Evolutionary conservation across 2,329 filamentous ascomycete genomes (phyloP), one percentile per base, ranked within the genome.

Genomic region (Paramyrothecium roridum): DNA sequence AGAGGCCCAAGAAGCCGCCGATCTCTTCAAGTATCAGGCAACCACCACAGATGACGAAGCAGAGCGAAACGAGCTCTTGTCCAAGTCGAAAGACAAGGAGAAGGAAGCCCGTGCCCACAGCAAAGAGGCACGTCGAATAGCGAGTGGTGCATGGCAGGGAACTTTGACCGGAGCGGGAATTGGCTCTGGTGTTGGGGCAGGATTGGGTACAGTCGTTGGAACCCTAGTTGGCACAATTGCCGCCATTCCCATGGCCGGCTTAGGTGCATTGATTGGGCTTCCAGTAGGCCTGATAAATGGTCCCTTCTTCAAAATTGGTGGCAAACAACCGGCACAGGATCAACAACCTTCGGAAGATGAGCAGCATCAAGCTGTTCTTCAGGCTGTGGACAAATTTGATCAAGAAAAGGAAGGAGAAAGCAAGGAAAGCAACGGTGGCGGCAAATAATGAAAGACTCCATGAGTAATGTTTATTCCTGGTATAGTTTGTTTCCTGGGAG

Each of bases 141-240:
- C 52, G 12, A 54, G 46, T 12, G 40, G 52, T 45, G 52, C 52
- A 3, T 54, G 46, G 52, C 52, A 54, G 20, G 52, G 52, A 8
- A 50, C 26, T 37, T 13, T 33, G 20, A 48, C 8, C 26, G 52
- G 52, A 50, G 52, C 30, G 3, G 52, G 52, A 11, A 50, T 54
- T 2, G 52, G 52, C n/a, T 37, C 46, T 17, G 30, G 46, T 3
- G 8, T 54, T n/a, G 52, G 52, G 17, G 40, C 46, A 26, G 52
- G 52, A n/a, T 22, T 48, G 3, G 52, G 52, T 10, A 48, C 52
- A 3, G n/a, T 54, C 7, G 52, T 54, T 11, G 52, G 52, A 8
- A 50, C 52, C 3, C 52, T 54, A 3, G 52, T 54, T 6, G 52
- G 52, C 11, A 54, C 52, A n/a, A 50, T 54, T 48, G 52, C 52